phyloP scores from a whole-genome alignment of 2,329 filamentous ascomycete genomes.

The Colletotrichum sp. region DNA sequence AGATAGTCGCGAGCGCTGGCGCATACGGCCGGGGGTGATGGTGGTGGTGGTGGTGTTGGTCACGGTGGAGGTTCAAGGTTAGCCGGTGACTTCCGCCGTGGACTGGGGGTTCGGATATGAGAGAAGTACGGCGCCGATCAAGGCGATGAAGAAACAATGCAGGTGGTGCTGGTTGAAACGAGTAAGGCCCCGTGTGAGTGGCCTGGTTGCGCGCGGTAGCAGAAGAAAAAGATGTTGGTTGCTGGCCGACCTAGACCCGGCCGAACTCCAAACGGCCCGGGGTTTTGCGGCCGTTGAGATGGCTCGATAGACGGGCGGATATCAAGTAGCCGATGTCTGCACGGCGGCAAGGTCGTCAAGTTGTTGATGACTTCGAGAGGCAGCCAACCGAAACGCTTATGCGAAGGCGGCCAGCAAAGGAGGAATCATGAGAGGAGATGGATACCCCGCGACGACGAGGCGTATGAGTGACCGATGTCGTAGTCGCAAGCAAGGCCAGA shows the following conservation, averaged over 20 bases:
- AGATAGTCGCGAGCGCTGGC: neutral
- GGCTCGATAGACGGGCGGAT: neutral
- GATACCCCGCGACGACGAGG: neutral
- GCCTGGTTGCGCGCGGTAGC: slow-evolving; percentile 4
- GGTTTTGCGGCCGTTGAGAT: neutral
- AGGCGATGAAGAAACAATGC: neutral
- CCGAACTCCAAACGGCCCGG: neutral
- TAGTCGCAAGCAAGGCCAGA: neutral
- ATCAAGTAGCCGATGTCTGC: neutral
- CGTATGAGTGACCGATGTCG: neutral
- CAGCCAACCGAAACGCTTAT: neutral
- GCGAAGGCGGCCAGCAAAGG: neutral
- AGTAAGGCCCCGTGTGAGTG: neutral
- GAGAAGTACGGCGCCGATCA: neutral
- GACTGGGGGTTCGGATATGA: neutral
- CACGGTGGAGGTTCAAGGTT: neutral
- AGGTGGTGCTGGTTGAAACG: neutral
- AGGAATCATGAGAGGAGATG: neutral
- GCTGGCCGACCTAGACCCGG: neutral
- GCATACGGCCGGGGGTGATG: neutral
- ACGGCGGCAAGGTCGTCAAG: neutral
- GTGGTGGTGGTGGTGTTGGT: neutral
- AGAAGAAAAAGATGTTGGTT: neutral
- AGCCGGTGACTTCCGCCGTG: neutral
- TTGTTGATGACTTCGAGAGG: neutral